Conservation (phyloP, 768 basidiomycete species). For the Pleurotus cornucopiae region DNA sequence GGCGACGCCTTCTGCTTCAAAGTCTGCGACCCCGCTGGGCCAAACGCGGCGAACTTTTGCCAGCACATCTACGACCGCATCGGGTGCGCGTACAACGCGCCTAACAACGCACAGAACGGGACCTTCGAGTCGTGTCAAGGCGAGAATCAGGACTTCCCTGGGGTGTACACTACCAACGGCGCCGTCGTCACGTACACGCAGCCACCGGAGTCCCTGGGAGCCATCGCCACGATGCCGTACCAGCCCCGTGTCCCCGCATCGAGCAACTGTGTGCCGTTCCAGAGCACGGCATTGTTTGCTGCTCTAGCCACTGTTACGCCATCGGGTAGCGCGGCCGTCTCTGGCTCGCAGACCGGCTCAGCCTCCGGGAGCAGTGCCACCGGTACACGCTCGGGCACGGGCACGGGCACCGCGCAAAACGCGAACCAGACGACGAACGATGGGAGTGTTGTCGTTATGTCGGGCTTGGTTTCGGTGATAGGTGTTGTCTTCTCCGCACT, state of each 20-base stretch:
- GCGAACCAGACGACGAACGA: slow-evolving; percentile 11
- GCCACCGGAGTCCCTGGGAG: slow-evolving; percentile 10
- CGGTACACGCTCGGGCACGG: not conserved
- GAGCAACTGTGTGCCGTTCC: slow-evolving; percentile 11
- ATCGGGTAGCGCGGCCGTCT: not conserved
- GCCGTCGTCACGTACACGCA: slow-evolving; percentile 13
- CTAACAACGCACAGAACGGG: slow-evolving; percentile 45
- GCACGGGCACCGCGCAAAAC: slow-evolving; percentile 5
- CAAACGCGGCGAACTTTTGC: slow-evolving; percentile 42
- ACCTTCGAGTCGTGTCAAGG: slow-evolving; percentile 51
- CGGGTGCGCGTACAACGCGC: slow-evolving; percentile 58
- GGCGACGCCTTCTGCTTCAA: slow-evolving; percentile 52
- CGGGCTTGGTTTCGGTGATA: slow-evolving; percentile 15
- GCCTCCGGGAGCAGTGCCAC: not conserved
- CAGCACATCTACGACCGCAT: slow-evolving; percentile 63
- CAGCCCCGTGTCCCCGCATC: slow-evolving; percentile 12
- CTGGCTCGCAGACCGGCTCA: not conserved
- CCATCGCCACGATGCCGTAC: slow-evolving; percentile 11
- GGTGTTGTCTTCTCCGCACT: slow-evolving; percentile 17
- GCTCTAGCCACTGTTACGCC: slow-evolving; percentile 2
- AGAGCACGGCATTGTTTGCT: slow-evolving; percentile 9
- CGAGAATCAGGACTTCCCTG: slow-evolving; percentile 45
- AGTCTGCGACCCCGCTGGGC: slow-evolving; percentile 47
- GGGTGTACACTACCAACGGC: slow-evolving; percentile 24
- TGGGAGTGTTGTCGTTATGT: slow-evolving; percentile 17